Conservation (phyloP, 768 basidiomycete species). For the Rhodotorula diobovata region DNA sequence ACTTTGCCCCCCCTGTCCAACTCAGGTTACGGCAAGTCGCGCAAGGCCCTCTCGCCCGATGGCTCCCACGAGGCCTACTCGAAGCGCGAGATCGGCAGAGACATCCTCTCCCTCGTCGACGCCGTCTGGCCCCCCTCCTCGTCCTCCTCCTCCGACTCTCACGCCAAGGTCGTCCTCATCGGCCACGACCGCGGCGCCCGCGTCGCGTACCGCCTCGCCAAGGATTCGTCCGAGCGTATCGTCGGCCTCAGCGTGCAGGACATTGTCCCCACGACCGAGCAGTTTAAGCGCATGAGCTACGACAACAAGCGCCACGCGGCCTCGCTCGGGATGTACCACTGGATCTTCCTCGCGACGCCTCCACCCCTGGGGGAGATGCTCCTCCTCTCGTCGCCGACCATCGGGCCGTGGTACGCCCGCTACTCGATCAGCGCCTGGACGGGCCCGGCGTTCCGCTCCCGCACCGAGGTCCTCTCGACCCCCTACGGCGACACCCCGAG, state of each 20-base stretch:
- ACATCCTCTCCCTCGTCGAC: conserved; percentile 45
- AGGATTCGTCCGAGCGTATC: conserved; percentile 43
- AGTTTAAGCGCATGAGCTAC: conserved; percentile 32
- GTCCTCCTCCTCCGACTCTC: no score
- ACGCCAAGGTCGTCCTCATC: conserved; percentile 6
- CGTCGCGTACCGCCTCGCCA: conserved; percentile 45
- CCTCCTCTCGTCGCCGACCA: neutral
- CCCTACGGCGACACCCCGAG: neutral
- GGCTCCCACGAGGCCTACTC: conserved; percentile 44
- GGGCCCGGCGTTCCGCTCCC: neutral
- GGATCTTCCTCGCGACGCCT: conserved; percentile 11
- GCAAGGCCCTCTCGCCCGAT: neutral
- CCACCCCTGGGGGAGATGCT: conserved; percentile 1
- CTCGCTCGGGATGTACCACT: neutral
- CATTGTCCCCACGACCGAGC: conserved; percentile 46
- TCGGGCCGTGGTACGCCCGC: neutral
- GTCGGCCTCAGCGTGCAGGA: conserved; percentile 44
- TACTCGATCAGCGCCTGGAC: conserved; percentile 11
- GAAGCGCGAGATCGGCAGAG: conserved; percentile 46
- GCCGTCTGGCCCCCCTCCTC: conserved; percentile 12
- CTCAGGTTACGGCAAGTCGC: conserved; percentile 7
- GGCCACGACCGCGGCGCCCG: conserved; percentile 45
- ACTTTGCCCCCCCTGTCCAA: no score
- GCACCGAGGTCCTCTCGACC: neutral
- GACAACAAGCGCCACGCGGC: neutral